Evolutionary conservation across 2,329 filamentous ascomycete genomes (phyloP).

Genomic region (Venturia effusa): DNA sequence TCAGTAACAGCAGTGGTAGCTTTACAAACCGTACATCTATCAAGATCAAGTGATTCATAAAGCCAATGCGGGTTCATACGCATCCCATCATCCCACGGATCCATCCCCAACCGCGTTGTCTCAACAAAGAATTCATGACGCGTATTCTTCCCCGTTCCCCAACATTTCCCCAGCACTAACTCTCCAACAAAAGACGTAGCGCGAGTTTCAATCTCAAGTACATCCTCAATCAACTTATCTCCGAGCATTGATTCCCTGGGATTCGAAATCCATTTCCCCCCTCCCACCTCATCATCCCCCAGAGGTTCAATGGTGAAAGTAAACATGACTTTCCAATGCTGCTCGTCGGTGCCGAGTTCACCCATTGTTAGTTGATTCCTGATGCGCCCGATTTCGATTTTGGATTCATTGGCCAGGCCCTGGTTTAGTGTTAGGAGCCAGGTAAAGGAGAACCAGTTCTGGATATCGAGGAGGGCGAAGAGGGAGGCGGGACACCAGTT

Average conservation of each 20-base stretch:
- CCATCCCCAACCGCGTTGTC: background rate
- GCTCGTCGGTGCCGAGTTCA: background rate
- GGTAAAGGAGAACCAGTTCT: background rate
- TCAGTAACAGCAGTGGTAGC: background rate
- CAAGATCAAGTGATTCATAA: background rate
- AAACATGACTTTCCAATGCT: background rate
- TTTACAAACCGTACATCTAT: background rate
- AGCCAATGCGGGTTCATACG: background rate
- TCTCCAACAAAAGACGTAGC: background rate
- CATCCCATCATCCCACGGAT: background rate
- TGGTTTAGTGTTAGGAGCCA: background rate
- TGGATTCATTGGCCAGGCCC: background rate
- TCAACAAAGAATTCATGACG: conserved; percentile 1
- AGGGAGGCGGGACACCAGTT: background rate
- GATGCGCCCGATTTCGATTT: background rate
- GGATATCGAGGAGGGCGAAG: background rate
- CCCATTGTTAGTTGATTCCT: background rate
- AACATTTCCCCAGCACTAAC: background rate
- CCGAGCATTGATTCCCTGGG: background rate
- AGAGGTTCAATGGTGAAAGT: background rate
- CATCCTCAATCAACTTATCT: background rate
- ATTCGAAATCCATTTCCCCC: background rate
- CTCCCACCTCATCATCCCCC: background rate
- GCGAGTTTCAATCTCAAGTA: background rate
- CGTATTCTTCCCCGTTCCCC: background rate